Evolutionary conservation across 106 monocot genomes (phyloP).

Genomic region (Allium cepa): DNA sequence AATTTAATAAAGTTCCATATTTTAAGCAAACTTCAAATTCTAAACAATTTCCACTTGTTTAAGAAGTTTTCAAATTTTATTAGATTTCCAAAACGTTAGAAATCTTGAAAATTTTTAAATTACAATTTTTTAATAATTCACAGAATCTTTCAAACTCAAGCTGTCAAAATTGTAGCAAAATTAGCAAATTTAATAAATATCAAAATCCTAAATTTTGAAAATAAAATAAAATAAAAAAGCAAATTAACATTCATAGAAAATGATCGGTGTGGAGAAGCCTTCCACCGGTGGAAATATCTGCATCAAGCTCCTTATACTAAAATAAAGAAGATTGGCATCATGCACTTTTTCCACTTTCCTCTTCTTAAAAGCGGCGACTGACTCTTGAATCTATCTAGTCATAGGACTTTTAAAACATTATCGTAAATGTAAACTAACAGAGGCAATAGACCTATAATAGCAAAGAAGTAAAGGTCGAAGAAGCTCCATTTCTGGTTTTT

Average conservation of each 20-base stretch:
- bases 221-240: too few species aligned
- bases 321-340: constrained; percentile 23
- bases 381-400: constrained; percentile 29
- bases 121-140: too few species aligned
- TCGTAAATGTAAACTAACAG: constrained; percentile 37
- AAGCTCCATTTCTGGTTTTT: constrained; percentile 16
- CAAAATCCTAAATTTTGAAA: too few species aligned
- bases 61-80: too few species aligned
- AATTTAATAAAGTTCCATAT: too few species aligned
- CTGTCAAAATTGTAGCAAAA: too few species aligned
- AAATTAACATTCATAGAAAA: constrained; percentile 10
- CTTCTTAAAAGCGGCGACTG: constrained; percentile 41
- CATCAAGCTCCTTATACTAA: constrained; percentile 48
- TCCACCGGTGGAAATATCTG: constrained; percentile 39
- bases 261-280: constrained; percentile 34
- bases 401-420: constrained; percentile 35
- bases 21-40: too few species aligned
- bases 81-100: too few species aligned
- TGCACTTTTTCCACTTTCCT: constrained; percentile 13
- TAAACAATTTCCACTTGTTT: too few species aligned
- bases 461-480: constrained; percentile 46
- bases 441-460: constrained; percentile 7
- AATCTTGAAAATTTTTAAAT: too few species aligned
- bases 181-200: too few species aligned
- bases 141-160: too few species aligned